Evolutionary conservation across 2,329 filamentous ascomycete genomes (phyloP), one percentile per base, ranked within the genome.

Genomic region (Talaromyces amestolkiae): DNA sequence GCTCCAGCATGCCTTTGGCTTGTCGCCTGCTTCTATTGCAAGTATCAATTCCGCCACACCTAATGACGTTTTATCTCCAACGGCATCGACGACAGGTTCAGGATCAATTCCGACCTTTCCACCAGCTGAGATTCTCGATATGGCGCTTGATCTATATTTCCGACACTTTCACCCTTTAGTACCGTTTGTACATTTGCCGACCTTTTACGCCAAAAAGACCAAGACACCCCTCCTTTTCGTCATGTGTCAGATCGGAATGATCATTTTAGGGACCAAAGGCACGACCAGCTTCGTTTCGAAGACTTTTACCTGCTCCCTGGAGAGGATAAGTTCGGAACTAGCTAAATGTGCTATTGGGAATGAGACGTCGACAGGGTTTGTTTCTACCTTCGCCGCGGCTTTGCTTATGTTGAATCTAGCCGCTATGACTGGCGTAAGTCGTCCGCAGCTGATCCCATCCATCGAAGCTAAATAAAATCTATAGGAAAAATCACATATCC

Each of bases 241-340:
- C 24, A 85, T 85, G 81, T 84, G 82, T 68, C 76, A 85, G 15
- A 82, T 85, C 39, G 83, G 83, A 3, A 77, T 85, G 69, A 81
- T 82, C 59, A 79, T 84, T 60, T 70, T 85, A 45, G 82, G 82
- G 9, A 85, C 83, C 1, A 82, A 81, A 53, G 83, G 83, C 11
- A 82, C 83, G 11, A 79, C 80, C 0, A 79, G 76, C 35, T 85
- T 85, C 70, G 81, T 84, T 9, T 77, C 77, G 7, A 76, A 76
- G 43, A 82, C 80, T 62, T 84, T 83, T 67, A 72, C 76, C 72
- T 65, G 65, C 53, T 71, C 74, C 15, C 69, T 78, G 8, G 79
- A 81, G 62, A 78, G 78, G 65, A 76, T 81, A 9, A 76, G 76
- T 3, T 72, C 70, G 11, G 81, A 83, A 58, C 68, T 84, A 8